These are phyloP conservation scores for Pyricularia sp. DNA, from an alignment of 2,329 filamentous ascomycete genomes.

Conservation along the genomic window DNA sequence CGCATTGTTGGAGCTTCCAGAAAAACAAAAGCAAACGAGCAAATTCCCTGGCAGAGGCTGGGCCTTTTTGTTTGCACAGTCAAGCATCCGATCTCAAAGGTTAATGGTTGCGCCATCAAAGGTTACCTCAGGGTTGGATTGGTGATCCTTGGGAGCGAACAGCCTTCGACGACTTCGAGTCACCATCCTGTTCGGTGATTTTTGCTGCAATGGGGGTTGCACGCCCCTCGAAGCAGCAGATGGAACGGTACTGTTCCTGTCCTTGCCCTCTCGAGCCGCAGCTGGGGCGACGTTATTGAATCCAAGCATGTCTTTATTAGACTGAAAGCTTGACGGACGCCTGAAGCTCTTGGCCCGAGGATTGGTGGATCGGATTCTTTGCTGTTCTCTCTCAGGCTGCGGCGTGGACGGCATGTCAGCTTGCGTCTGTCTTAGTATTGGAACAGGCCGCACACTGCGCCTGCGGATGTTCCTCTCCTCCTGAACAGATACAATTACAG, in stretches of 20 bases:
- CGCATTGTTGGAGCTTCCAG: not conserved
- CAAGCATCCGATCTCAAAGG: not conserved
- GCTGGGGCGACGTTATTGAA: not conserved
- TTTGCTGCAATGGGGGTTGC: not conserved
- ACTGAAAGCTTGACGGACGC: not conserved
- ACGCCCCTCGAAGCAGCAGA: not conserved
- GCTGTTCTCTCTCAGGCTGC: not conserved
- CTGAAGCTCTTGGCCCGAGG: not conserved
- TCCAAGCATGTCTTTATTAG: not conserved
- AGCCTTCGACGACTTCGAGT: not conserved
- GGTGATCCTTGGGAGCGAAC: not conserved
- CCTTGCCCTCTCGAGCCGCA: not conserved
- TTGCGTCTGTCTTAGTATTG: conserved; percentile 2
- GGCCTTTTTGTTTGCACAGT: not conserved
- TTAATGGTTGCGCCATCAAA: not conserved
- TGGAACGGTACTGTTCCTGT: not conserved
- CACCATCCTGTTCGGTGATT: not conserved
- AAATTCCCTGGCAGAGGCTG: not conserved
- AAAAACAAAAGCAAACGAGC: not conserved
- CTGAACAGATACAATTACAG: not conserved
- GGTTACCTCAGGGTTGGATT: not conserved
- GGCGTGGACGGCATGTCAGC: not conserved
- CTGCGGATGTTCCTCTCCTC: not conserved
- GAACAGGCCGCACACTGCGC: not conserved
- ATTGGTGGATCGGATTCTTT: not conserved